phyloP scores from a whole-genome alignment of 306 rosid genomes.

The Cucurbita argyrosperma region DNA sequence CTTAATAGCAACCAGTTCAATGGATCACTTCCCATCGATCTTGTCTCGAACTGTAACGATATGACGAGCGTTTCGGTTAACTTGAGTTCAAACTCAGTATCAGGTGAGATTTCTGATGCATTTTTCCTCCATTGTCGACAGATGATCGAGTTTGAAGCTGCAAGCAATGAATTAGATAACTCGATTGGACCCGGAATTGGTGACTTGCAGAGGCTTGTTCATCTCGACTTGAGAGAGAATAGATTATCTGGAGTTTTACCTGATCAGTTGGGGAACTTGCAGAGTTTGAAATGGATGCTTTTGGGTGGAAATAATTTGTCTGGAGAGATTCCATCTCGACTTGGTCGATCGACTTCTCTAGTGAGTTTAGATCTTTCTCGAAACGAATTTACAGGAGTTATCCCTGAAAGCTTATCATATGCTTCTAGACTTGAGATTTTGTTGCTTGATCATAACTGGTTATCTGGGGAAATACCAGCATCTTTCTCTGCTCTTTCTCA shows the following conservation, averaged over 20 bases:
- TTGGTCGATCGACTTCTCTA: conserved; percentile 14
- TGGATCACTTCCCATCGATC: conserved; percentile 23
- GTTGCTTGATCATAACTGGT: conserved; percentile 15
- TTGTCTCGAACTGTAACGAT: conserved; percentile 32
- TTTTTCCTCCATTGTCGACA: conserved; percentile 7
- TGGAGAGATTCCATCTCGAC: conserved; percentile 19
- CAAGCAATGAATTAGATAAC: conserved; percentile 13
- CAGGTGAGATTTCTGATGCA: conserved; percentile 16
- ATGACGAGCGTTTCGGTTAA: conserved; percentile 31
- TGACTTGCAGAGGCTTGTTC: conserved; percentile 14
- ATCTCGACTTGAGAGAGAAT: conserved; percentile 26
- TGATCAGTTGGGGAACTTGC: conserved; percentile 11
- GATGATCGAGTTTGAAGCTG: conserved; percentile 19
- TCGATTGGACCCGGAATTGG: conserved; percentile 16
- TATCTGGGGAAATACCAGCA: conserved; percentile 14
- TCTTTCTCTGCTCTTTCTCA: conserved; percentile 3
- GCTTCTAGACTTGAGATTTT: conserved; percentile 18
- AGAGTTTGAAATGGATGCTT: conserved; percentile 21
- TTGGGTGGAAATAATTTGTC: conserved; percentile 22
- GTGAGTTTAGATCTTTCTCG: conserved; percentile 21
- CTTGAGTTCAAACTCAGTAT: conserved; percentile 38
- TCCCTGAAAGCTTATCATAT: conserved; percentile 16
- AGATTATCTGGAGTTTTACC: conserved; percentile 21
- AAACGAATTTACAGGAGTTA: conserved; percentile 20
- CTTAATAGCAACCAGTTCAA: conserved; percentile 40